Evolutionary conservation across 768 basidiomycete genomes (phyloP), one percentile per base, ranked within the genome.

Genomic region (Coprinopsis marcescibilis): DNA sequence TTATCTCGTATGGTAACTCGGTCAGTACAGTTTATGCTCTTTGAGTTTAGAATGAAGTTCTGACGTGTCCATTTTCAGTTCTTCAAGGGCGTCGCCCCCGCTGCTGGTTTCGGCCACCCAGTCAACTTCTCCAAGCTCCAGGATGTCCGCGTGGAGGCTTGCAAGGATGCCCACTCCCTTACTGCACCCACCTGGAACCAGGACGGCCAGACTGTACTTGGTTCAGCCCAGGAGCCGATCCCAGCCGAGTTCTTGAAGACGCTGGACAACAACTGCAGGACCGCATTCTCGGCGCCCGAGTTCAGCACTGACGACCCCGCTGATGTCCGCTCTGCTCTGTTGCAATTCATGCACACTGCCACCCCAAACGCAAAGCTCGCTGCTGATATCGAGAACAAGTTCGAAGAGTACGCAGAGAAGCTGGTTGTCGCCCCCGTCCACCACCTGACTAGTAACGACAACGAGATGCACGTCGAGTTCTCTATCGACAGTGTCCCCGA

Each of bases 1-100:
- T 98, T 15, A 59, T 97, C 38, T 93, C 90, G 1, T 90, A 83
- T 56, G 93, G 93, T 36, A 86, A 85, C 60, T 93, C 90, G 53
- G 89, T 90, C 55, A 51, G 84, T 73, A 14, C 45, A 19, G n/a
- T 11, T 48, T 40, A 24, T 26, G 17, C 13, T 15, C 20, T n/a
- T n/a, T n/a, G 46, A 41, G 46, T 40, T 42, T 37, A 44, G 49
- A 20, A 42, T 20, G 45, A 37, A 45, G 20, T 45, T 33, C 19
- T 44, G 25, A 48, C 43, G 17, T 13, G 24, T 33, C 20, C 29
- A 15, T 36, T 48, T 34, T 4, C 47, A 90, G 88, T 93, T 94
- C 76, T 90, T 80, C 65, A 69, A 74, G n/a, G 90, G 88, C 3
- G 48, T 67, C 7, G 63, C 65, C 2, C 81, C 84, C 0, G 54